phyloP scores from a whole-genome alignment of 1,139 yeast genomes.

The Arxiozyma slooffiae region DNA sequence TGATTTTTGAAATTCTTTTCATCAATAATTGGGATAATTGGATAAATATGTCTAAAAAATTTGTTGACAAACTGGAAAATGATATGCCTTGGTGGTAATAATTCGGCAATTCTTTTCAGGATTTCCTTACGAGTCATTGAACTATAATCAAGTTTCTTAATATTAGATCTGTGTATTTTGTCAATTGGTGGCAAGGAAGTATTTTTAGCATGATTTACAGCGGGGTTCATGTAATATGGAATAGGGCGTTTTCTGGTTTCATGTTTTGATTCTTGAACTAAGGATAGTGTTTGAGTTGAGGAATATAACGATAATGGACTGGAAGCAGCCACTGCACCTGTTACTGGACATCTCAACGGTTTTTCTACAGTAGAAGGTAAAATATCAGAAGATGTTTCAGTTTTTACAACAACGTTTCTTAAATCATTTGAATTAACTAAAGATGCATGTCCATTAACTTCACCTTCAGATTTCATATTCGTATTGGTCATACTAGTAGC shows the following conservation, averaged over 20 bases:
- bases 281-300: neutral
- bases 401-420: too few relatives aligned
- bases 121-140: slow-evolving; percentile 9
- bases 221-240: slow-evolving; percentile 3
- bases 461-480: neutral
- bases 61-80: slow-evolving; percentile 34
- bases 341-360: slow-evolving; percentile 11
- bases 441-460: neutral
- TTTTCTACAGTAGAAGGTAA: slow-evolving; percentile 2
- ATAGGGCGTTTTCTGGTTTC: slow-evolving; percentile 3
- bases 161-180: neutral
- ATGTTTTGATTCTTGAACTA: neutral
- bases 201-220: slow-evolving; percentile 1
- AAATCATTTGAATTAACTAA: neutral
- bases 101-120: slow-evolving; percentile 8
- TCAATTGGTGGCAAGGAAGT: slow-evolving; percentile 3
- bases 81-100: slow-evolving; percentile 36
- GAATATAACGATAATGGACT: slow-evolving; percentile 9
- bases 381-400: neutral
- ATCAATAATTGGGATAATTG: slow-evolving; percentile 44
- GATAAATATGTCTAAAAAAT: slow-evolving; percentile 40
- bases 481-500: neutral
- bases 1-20: slow-evolving; percentile 33
- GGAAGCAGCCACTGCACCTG: slow-evolving; percentile 5
- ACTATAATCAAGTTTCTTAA: slow-evolving; percentile 1